These are phyloP conservation scores for Trichoderma harzianum DNA, from an alignment of 2,329 filamentous ascomycete species.

Conservation along the genomic window DNA sequence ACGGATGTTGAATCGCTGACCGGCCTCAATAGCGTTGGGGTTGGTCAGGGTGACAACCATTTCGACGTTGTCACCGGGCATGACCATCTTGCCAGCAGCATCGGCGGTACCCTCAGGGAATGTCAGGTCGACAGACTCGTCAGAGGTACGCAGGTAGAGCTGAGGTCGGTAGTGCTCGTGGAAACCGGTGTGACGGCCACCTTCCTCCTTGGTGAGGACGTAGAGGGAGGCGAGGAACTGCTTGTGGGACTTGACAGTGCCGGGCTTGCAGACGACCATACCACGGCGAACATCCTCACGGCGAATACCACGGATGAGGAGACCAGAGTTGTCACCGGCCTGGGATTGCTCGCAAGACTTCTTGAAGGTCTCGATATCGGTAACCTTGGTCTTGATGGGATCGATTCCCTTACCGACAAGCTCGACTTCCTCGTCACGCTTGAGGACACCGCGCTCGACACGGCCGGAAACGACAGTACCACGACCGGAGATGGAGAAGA, in stretches of 20 bases:
- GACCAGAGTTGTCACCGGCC: conserved; percentile 96
- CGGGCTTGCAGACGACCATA: conserved; percentile 88
- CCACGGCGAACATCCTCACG: conserved; percentile 92
- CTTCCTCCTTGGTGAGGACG: conserved; percentile 95
- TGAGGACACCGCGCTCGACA: conserved; percentile 92
- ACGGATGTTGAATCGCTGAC: conserved; percentile 96
- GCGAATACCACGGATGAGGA: conserved; percentile 91
- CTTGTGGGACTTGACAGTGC: conserved; percentile 77
- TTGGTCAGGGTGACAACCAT: conserved; percentile 86
- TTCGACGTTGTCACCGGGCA: conserved; percentile 98
- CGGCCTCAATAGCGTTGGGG: conserved; percentile 82
- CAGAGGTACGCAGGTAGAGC: conserved; percentile 91
- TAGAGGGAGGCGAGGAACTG: conserved; percentile 97
- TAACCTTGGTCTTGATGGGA: conserved; percentile 97
- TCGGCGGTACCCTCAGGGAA: conserved; percentile 85
- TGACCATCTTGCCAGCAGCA: conserved; percentile 72
- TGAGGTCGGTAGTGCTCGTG: conserved; percentile 94
- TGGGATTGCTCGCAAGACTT: conserved; percentile 97
- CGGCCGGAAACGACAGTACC: conserved; percentile 95
- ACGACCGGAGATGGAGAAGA: conserved; percentile 87
- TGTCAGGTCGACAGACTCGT: conserved; percentile 71
- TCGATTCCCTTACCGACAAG: conserved; percentile 80
- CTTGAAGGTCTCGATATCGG: conserved; percentile 99
- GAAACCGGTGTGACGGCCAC: conserved; percentile 95
- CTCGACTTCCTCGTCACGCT: conserved; percentile 93